Base-by-base conservation (phyloP, 257 asterid genomes). In the Thymus quinquecostatus region DNA sequence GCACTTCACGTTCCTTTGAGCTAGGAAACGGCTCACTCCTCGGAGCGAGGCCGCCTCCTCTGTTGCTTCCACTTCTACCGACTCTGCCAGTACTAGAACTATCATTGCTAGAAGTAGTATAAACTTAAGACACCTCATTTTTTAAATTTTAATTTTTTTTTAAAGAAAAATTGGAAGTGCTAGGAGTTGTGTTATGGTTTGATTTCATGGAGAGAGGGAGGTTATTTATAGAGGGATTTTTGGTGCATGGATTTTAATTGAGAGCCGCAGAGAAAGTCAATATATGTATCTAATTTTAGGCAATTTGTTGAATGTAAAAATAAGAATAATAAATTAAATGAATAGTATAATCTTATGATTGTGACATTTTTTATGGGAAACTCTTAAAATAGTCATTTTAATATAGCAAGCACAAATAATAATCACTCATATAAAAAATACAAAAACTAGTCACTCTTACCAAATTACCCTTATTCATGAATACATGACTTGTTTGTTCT, bases 11-110 rank as follows among this genome's bases (percentile, higher is more conserved):
- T 58, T 13, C 36, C 60, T 80, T 10, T 76, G 78, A 1, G 62
- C 71, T 1, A 83, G 79, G 68, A 84, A 83, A 10, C 86, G 88
- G 76, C 83, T 80, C 1, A 48, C 78, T 4, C 83, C 81, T 0
- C 72, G 79, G 5, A 84, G 78, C 0, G 85, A 79, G 4, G 60
- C 49, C 28, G 76, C 64, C 2, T 60, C 55, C 32, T 43, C 43
- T 7, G 60, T 11, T 40, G 53, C 43, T 21, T 74, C 47, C 21
- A 55, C 77, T 30, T 50, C 60, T 1, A 34, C 8, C 64, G 80
- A 53, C 33, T 75, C 77, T 48, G 75, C 80, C 59, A 80, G 50
- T 38, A 75, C 33, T 4, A 51, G 57, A 33, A 70, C 71, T 8
- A 34, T 6, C 30, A 80, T 29, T 60, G 85, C 71, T 56, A 83